Conservation (phyloP, 805 yeast genomes). For the Myxozyma monticola region DNA sequence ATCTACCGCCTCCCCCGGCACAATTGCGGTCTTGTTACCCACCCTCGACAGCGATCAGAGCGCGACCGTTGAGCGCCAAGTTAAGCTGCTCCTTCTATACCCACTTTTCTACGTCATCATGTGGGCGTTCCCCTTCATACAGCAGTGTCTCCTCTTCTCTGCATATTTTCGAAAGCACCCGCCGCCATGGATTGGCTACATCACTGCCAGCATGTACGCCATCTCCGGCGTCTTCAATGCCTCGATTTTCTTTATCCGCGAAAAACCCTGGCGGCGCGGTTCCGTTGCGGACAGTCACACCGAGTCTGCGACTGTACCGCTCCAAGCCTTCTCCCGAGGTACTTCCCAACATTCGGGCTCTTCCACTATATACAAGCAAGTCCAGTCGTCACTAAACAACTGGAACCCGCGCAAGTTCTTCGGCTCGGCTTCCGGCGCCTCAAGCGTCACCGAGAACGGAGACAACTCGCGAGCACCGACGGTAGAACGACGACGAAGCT, state of each 20-base stretch:
- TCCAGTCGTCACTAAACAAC: too few species aligned
- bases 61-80: constrained; percentile 68
- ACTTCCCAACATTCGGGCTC: too few species aligned
- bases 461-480: too few species aligned
- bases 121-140: constrained; percentile 79
- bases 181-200: constrained; percentile 60
- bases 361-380: too few species aligned
- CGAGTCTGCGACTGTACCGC: too few species aligned
- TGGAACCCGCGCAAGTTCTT: too few species aligned
- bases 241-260: constrained; percentile 71
- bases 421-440: too few species aligned
- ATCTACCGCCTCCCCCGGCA: background rate
- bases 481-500: too few species aligned
- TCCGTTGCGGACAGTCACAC: background rate
- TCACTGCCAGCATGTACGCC: constrained; percentile 78
- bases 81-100: constrained; percentile 76
- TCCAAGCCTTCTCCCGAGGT: too few species aligned
- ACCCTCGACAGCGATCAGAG: constrained; percentile 40
- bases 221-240: constrained; percentile 78
- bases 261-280: constrained; percentile 63
- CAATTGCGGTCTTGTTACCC: background rate
- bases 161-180: constrained; percentile 52
- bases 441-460: too few species aligned
- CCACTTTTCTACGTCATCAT: constrained; percentile 77
- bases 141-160: constrained; percentile 58